These are phyloP conservation scores for Spergularia marina DNA, from an alignment of 148 eudicot genomes.

Conservation along the genomic window DNA sequence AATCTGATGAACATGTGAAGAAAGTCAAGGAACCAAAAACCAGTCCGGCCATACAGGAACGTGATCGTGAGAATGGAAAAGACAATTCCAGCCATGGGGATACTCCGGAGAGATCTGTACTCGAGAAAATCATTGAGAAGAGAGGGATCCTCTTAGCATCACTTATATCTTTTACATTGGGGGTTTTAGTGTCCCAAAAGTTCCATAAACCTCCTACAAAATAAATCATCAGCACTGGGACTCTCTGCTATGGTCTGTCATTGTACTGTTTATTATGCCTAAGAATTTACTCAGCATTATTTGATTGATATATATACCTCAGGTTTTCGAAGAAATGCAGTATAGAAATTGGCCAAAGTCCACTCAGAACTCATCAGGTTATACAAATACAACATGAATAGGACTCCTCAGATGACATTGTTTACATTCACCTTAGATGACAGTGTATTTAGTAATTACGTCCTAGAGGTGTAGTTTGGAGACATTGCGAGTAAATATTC, in stretches of 20 bases:
- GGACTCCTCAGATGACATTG: too few species aligned
- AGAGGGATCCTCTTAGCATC: constrained; percentile 44
- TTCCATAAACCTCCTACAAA: constrained; percentile 29
- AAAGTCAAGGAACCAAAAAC: neutral
- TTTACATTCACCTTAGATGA: too few species aligned
- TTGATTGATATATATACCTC: too few species aligned
- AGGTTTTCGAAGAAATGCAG: too few species aligned
- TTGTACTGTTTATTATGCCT: neutral
- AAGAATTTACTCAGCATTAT: neutral
- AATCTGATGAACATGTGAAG: neutral
- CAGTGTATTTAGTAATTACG: too few species aligned
- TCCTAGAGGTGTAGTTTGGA: too few species aligned
- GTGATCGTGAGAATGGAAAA: neutral
- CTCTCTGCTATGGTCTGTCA: neutral
- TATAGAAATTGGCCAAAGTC: too few species aligned
- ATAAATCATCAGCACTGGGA: constrained; percentile 16
- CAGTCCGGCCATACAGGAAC: neutral
- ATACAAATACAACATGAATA: too few species aligned
- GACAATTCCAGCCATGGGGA: neutral
- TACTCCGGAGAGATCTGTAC: constrained; percentile 21
- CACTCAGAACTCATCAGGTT: too few species aligned
- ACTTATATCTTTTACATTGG: constrained; percentile 59
- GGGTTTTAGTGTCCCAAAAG: constrained; percentile 41
- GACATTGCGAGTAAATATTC: neutral
- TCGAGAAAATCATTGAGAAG: constrained; percentile 31